These are phyloP conservation scores for Lolium multiflorum DNA, from an alignment of 176 grass and related monocot species.

Conservation along the genomic window DNA sequence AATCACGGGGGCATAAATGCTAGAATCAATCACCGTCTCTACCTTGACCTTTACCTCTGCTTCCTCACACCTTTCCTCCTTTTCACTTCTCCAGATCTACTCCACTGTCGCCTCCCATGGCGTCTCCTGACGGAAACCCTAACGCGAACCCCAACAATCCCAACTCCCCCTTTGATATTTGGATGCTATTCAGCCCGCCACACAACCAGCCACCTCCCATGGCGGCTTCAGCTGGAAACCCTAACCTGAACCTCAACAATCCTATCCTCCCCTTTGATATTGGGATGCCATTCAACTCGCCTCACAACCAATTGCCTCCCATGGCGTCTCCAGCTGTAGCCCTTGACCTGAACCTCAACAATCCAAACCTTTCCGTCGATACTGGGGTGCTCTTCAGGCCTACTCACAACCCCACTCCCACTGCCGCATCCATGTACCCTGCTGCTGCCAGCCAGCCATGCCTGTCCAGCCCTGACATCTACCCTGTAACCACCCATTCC, in stretches of 20 bases:
- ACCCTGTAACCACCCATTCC: neutral
- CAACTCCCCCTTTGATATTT: conserved; percentile 55
- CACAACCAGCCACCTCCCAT: conserved; percentile 45
- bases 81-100: conserved; percentile 39
- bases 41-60: neutral
- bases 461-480: neutral
- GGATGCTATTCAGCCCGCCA: conserved; percentile 59
- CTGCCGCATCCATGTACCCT: conserved; percentile 28
- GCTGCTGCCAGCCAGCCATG: neutral
- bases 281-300: conserved; percentile 62
- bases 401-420: conserved; percentile 59
- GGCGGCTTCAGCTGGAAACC: conserved; percentile 18
- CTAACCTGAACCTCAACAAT: conserved; percentile 43
- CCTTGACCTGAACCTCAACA: conserved; percentile 40
- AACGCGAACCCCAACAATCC: conserved; percentile 32
- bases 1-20: neutral
- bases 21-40: conserved; percentile 2
- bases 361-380: conserved; percentile 51
- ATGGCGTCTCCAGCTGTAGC: conserved; percentile 27
- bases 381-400: conserved; percentile 61
- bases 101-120: conserved; percentile 65
- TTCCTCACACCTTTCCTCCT: conserved; percentile 37
- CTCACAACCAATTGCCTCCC: conserved; percentile 43
- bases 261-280: conserved; percentile 51
- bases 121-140: conserved; percentile 68